A percentile compares a stretch with the other conserved stretches of the same genome.
These are phyloP conservation scores for Trametes meyenii DNA, from an alignment of 768 basidiomycete genomes.

Conservation along the genomic window DNA sequence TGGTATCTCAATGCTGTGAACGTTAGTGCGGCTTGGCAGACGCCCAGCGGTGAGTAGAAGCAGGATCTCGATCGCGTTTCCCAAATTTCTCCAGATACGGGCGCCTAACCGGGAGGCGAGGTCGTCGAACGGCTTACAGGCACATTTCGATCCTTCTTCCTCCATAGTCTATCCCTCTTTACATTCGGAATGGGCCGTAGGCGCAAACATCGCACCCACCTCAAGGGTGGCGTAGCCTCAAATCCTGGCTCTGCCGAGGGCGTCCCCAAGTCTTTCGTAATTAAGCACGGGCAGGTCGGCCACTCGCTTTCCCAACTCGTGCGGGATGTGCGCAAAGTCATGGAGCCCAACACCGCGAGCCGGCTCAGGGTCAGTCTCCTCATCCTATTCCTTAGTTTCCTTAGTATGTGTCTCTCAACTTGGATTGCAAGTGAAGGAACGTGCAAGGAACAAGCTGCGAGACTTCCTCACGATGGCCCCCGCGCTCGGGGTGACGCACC, in stretches of 20 bases:
- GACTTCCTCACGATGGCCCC: constrained; percentile 94
- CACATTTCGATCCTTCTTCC: neutral
- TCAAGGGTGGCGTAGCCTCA: constrained; percentile 55
- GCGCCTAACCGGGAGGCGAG: neutral
- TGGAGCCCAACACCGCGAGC: constrained; percentile 98
- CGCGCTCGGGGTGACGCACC: constrained; percentile 86
- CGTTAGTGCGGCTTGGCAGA: neutral
- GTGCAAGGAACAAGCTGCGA: constrained; percentile 85
- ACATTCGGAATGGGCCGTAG: constrained; percentile 60
- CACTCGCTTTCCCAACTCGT: constrained; percentile 86
- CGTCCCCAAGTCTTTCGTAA: constrained; percentile 90
- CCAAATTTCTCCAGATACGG: constrained; percentile 6
- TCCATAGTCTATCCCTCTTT: constrained; percentile 3
- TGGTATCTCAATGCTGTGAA: neutral
- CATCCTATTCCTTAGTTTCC: too few species aligned
- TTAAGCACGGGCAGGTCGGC: constrained; percentile 95
- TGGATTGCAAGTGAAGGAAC: constrained; percentile 62
- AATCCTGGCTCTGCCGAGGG: constrained; percentile 38
- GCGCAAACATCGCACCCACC: constrained; percentile 82
- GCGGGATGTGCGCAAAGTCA: constrained; percentile 89
- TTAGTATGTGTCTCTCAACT: neutral
- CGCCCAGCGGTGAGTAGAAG: constrained; percentile 3
- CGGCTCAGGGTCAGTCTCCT: constrained; percentile 70
- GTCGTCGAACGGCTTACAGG: neutral
- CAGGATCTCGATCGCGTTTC: constrained; percentile 15